phyloP scores from a whole-genome alignment of 2,329 filamentous ascomycete genomes.

The Harringtonia lauricola region DNA sequence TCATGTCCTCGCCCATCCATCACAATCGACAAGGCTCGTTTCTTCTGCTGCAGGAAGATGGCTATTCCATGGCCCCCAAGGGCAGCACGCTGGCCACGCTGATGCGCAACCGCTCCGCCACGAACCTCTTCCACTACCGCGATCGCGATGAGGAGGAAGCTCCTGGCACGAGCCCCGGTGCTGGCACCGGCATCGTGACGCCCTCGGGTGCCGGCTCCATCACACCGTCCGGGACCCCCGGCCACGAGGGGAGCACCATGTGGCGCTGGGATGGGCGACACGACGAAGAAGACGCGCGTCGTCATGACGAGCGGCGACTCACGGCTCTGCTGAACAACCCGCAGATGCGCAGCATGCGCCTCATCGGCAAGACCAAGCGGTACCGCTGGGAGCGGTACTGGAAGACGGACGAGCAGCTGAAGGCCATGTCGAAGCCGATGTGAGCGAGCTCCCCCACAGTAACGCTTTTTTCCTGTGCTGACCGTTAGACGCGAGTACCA shows the following conservation, averaged over 20 bases:
- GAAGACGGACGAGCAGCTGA: constrained; percentile 67
- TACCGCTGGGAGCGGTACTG: constrained; percentile 84
- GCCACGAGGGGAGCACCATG: neutral
- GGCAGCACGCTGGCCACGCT: constrained; percentile 23
- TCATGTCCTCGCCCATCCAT: constrained; percentile 15
- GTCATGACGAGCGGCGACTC: constrained; percentile 46
- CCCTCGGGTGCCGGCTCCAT: neutral
- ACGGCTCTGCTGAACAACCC: constrained; percentile 52
- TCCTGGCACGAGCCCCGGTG: neutral
- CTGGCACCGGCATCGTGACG: too few species aligned
- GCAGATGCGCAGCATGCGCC: constrained; percentile 68
- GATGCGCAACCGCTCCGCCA: constrained; percentile 34
- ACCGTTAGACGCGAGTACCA: constrained; percentile 63
- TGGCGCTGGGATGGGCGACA: constrained; percentile 16
- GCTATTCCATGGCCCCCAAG: constrained; percentile 38
- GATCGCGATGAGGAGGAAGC: constrained; percentile 15
- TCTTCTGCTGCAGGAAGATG: constrained; percentile 24
- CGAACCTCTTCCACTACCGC: constrained; percentile 8
- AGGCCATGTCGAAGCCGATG: constrained; percentile 60
- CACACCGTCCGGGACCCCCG: constrained; percentile 3
- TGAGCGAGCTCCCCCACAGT: too few species aligned
- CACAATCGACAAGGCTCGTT: constrained; percentile 11
- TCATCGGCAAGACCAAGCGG: constrained; percentile 81
- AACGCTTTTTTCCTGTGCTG: neutral
- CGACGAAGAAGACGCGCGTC: constrained; percentile 31